Conservation (phyloP, 805 yeast genomes). For the Lipomyces japonicus region DNA sequence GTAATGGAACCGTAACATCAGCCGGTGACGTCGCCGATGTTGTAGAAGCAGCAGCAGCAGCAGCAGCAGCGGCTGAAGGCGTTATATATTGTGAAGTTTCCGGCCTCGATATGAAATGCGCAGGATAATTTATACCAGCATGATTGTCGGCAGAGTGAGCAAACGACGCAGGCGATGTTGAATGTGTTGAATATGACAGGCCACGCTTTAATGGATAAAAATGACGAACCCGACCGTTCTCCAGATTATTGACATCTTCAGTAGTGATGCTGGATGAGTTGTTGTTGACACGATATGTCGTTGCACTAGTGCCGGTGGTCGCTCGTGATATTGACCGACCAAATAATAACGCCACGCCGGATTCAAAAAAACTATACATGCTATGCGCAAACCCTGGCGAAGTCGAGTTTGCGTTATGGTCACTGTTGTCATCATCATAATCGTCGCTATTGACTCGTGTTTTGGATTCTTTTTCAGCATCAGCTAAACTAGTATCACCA, state of each 20-base stretch:
- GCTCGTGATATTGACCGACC: constrained; percentile 22
- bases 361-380: constrained; percentile 5
- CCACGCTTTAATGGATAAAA: constrained; percentile 25
- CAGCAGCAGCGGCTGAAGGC: not conserved
- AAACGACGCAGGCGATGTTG: constrained; percentile 20
- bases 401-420: not conserved
- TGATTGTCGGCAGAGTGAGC: not conserved
- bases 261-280: constrained; percentile 5
- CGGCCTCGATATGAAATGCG: not conserved
- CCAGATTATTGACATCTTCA: constrained; percentile 7
- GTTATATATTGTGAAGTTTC: not conserved
- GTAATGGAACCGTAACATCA: too few relatives aligned
- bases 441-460: not conserved
- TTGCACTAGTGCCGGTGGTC: constrained; percentile 23
- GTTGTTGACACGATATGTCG: constrained; percentile 20
- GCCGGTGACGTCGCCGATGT: constrained; percentile 1
- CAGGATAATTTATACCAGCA: not conserved
- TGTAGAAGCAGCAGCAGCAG: not conserved
- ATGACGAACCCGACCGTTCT: constrained; percentile 18
- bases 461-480: too few relatives aligned
- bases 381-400: constrained; percentile 2
- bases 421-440: not conserved
- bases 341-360: constrained; percentile 12
- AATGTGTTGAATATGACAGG: constrained; percentile 19
- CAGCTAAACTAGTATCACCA: too few relatives aligned